phyloP scores from a whole-genome alignment of 2,329 filamentous ascomycete species.

The Fusarium pilosicola region DNA sequence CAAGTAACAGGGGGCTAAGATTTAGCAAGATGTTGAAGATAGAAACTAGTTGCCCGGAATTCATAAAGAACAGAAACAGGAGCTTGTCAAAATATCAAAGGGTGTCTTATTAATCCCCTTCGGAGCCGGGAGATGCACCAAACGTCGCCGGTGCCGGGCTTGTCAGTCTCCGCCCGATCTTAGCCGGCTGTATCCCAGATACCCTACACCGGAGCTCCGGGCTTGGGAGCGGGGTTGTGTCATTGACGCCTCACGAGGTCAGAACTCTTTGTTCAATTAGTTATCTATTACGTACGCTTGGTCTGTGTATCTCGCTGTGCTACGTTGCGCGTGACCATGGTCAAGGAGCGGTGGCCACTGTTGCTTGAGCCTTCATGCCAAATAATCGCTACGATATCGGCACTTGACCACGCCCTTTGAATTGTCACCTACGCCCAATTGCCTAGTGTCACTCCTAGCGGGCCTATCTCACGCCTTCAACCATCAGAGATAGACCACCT shows the following conservation, averaged over 20 bases:
- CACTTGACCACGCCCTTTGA: slow-evolving; percentile 32
- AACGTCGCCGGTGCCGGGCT: slow-evolving; percentile 41
- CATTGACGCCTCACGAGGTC: slow-evolving; percentile 20
- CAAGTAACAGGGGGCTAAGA: background rate
- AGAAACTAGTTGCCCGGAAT: background rate
- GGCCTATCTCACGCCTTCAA: background rate
- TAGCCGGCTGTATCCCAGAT: slow-evolving; percentile 42
- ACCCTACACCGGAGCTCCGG: slow-evolving; percentile 34
- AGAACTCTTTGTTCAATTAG: slow-evolving; percentile 5
- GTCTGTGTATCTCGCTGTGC: background rate
- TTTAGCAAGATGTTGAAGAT: background rate
- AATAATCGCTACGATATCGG: slow-evolving; percentile 22
- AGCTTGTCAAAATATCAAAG: slow-evolving; percentile 1
- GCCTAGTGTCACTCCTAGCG: slow-evolving; percentile 18
- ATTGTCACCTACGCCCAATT: slow-evolving; percentile 29
- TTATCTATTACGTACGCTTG: slow-evolving; percentile 28
- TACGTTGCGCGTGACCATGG: slow-evolving; percentile 16
- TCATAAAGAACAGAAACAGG: background rate
- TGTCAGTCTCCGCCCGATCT: slow-evolving; percentile 31
- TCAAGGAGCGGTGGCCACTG: slow-evolving; percentile 5
- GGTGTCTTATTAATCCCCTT: slow-evolving; percentile 28
- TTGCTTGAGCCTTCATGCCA: background rate
- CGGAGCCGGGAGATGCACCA: slow-evolving; percentile 32
- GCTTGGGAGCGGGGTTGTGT: slow-evolving; percentile 23
- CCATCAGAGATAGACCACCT: background rate